Conservation (phyloP, 1,284 basidiomycete species). For the Fomitopsis pinicola region DNA sequence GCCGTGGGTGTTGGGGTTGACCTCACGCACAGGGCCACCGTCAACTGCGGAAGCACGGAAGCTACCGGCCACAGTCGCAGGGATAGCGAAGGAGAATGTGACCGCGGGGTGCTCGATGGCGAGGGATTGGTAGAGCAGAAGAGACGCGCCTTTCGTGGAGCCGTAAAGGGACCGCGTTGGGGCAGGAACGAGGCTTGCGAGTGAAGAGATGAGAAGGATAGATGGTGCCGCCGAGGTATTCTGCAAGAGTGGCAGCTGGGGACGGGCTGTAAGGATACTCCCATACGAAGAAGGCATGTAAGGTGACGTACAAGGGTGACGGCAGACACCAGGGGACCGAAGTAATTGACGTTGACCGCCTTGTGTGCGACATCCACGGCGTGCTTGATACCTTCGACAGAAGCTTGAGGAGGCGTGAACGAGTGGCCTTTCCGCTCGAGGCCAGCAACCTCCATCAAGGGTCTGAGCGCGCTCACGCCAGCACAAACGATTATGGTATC, state of each 20-base stretch:
- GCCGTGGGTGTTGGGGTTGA: slow-evolving; percentile 48
- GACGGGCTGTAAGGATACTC: background rate
- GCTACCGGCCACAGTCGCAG: slow-evolving; percentile 67
- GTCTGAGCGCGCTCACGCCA: slow-evolving; percentile 81
- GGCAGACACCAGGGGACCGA: slow-evolving; percentile 60
- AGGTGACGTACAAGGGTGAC: slow-evolving; percentile 57
- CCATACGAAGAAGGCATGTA: background rate
- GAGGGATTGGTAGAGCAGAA: slow-evolving; percentile 75
- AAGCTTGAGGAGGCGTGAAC: slow-evolving; percentile 34
- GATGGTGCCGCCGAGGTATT: slow-evolving; percentile 68
- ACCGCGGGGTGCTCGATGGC: slow-evolving; percentile 74
- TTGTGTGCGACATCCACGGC: slow-evolving; percentile 47
- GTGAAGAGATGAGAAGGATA: slow-evolving; percentile 76
- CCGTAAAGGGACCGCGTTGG: slow-evolving; percentile 86
- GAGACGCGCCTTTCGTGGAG: slow-evolving; percentile 79
- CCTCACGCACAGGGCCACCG: slow-evolving; percentile 45
- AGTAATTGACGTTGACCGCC: slow-evolving; percentile 59
- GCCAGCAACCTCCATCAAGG: slow-evolving; percentile 73
- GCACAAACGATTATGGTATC: slow-evolving; percentile 86
- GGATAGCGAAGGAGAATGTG: slow-evolving; percentile 53
- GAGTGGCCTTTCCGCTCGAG: slow-evolving; percentile 38
- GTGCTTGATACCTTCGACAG: slow-evolving; percentile 45
- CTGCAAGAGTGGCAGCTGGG: slow-evolving; percentile 74
- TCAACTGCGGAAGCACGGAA: slow-evolving; percentile 81
- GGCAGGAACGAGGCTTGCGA: slow-evolving; percentile 78